phyloP scores from a whole-genome alignment of 2,329 filamentous ascomycete genomes.

The Neofusicoccum ribis region DNA sequence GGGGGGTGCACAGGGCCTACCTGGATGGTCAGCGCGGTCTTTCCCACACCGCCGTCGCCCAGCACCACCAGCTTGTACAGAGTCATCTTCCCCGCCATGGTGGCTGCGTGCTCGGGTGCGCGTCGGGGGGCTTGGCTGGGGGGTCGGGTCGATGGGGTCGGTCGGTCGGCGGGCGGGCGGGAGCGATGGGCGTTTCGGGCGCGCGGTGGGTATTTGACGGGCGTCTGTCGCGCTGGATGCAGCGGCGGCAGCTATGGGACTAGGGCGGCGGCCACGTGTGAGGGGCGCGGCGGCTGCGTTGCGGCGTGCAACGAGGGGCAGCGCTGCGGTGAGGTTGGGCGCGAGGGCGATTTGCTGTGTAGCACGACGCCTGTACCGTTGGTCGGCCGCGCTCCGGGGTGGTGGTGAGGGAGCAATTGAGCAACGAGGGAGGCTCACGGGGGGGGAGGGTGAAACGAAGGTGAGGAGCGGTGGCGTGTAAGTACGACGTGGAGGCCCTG shows the following conservation, averaged over 20 bases:
- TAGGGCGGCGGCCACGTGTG: slow-evolving; percentile 17
- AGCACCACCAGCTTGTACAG: slow-evolving; percentile 95
- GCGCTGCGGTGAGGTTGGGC: slow-evolving; percentile 6
- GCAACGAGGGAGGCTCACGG: slow-evolving; percentile 18
- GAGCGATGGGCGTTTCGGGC: slow-evolving; percentile 8
- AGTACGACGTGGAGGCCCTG: slow-evolving; percentile 17
- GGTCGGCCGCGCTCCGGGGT: slow-evolving; percentile 4
- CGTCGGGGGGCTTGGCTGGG: slow-evolving; percentile 15
- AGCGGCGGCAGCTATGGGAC: slow-evolving; percentile 15
- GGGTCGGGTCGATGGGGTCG: slow-evolving; percentile 2
- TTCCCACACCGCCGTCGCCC: slow-evolving; percentile 90
- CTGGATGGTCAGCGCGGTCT: slow-evolving; percentile 89
- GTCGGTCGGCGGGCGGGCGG: not conserved
- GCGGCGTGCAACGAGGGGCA: slow-evolving; percentile 20
- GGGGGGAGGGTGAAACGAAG: slow-evolving; percentile 20
- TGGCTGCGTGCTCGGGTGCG: slow-evolving; percentile 26
- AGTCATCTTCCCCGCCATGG: slow-evolving; percentile 91
- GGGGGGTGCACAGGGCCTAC: slow-evolving; percentile 59
- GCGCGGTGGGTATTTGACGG: slow-evolving; percentile 9
- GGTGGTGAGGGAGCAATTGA: slow-evolving; percentile 5
- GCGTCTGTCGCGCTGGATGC: slow-evolving; percentile 11
- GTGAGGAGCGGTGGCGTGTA: slow-evolving; percentile 21
- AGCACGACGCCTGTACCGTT: slow-evolving; percentile 8
- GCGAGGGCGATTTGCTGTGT: slow-evolving; percentile 15
- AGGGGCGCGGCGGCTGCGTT: slow-evolving; percentile 1